These are phyloP conservation scores for Clarireedia paspali DNA, from an alignment of 2,329 filamentous ascomycete genomes.

Conservation along the genomic window DNA sequence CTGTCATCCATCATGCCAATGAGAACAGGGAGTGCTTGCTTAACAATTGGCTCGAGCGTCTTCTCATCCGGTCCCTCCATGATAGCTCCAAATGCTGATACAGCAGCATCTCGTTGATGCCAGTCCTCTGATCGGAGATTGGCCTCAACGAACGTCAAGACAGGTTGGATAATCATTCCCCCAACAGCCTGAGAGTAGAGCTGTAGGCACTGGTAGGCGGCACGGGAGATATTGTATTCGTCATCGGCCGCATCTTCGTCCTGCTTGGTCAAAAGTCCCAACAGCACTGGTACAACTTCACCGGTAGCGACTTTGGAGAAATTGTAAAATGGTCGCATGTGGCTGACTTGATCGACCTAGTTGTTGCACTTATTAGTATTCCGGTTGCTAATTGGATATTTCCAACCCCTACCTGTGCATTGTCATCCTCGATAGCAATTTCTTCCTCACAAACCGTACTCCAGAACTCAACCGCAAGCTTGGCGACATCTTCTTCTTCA, in stretches of 20 bases:
- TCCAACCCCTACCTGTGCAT: conserved; percentile 55
- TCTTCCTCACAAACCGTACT: conserved; percentile 99
- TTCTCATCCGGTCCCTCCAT: conserved; percentile 97
- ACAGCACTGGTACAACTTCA: conserved; percentile 88
- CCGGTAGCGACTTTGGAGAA: conserved; percentile 88
- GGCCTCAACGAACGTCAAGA: conserved; percentile 84
- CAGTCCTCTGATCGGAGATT: conserved; percentile 89
- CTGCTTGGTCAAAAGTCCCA: conserved; percentile 87
- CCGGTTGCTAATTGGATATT: not conserved
- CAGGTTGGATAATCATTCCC: conserved; percentile 73
- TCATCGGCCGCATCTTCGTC: conserved; percentile 95
- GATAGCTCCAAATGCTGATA: conserved; percentile 94
- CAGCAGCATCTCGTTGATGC: conserved; percentile 90
- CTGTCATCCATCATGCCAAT: conserved; percentile 87
- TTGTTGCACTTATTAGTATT: not conserved
- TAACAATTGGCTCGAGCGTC: conserved; percentile 86
- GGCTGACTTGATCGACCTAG: conserved; percentile 25
- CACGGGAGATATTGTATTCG: conserved; percentile 93
- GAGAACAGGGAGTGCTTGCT: conserved; percentile 86
- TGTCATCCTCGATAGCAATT: conserved; percentile 96
- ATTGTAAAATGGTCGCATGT: conserved; percentile 89
- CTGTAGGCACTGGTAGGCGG: conserved; percentile 92
- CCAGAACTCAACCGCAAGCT: conserved; percentile 98
- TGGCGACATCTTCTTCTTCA: conserved; percentile 93
- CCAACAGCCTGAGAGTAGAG: conserved; percentile 91